Evolutionary conservation across 257 asterid genomes (phyloP).

Genomic region (Echites panduratus): DNA sequence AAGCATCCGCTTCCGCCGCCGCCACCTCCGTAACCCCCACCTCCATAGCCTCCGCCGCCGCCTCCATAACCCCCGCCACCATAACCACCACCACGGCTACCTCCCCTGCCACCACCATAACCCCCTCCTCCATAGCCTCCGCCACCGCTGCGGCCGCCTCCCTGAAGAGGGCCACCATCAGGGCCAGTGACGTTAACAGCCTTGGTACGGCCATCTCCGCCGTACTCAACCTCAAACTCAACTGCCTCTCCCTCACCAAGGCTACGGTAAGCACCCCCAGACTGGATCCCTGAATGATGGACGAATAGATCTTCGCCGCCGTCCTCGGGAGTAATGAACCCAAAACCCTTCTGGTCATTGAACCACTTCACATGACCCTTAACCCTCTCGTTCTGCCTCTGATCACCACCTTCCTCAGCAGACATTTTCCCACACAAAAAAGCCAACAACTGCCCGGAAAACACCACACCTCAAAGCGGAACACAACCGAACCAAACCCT

Average conservation of each 20-base stretch:
- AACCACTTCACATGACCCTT: slow-evolving; percentile 85
- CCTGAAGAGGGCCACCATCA: slow-evolving; percentile 31
- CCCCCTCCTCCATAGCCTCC: slow-evolving; percentile 20
- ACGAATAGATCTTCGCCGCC: slow-evolving; percentile 84
- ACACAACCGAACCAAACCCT: no score
- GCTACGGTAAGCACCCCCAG: slow-evolving; percentile 50
- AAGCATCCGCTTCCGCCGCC: slow-evolving; percentile 23
- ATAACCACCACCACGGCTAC: slow-evolving; percentile 12
- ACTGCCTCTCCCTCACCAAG: slow-evolving; percentile 69
- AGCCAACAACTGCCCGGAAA: no score
- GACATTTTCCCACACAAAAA: slow-evolving; percentile 17
- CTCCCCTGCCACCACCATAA: slow-evolving; percentile 12
- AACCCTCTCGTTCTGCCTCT: slow-evolving; percentile 24
- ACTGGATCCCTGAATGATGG: slow-evolving; percentile 68
- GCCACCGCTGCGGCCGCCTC: slow-evolving; percentile 22
- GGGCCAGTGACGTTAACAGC: slow-evolving; percentile 38
- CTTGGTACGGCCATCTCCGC: slow-evolving; percentile 36
- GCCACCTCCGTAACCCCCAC: slow-evolving; percentile 11
- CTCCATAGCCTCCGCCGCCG: slow-evolving; percentile 5
- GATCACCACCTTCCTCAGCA: slow-evolving; percentile 22
- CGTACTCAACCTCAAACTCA: slow-evolving; percentile 45
- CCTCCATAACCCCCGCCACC: slow-evolving; percentile 10
- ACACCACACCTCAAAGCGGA: background rate
- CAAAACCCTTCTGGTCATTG: slow-evolving; percentile 71
- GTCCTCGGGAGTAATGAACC: slow-evolving; percentile 79